A percentile compares a stretch with the other conserved stretches of the same genome.
Conservation (phyloP, 108 stramenopile genomes). For the Nannochloropsis salina region DNA sequence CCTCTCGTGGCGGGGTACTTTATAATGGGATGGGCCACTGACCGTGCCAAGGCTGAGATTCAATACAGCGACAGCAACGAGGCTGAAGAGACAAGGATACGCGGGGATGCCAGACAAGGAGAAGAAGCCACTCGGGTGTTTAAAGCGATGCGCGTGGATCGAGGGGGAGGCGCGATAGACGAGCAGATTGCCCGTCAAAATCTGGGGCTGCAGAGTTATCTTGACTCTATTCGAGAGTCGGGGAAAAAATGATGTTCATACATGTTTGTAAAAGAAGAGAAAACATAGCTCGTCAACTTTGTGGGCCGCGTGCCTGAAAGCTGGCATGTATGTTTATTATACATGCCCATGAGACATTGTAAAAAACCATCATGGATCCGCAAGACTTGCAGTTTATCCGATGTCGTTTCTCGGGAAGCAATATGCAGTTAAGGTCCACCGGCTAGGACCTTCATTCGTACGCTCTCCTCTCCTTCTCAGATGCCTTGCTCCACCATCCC, state of each 20-base stretch:
- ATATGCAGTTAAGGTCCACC: too few relatives aligned
- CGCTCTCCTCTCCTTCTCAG: too few relatives aligned
- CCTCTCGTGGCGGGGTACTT: neutral
- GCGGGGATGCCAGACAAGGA: neutral
- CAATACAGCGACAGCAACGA: conserved; percentile 15
- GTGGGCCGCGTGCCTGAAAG: too few relatives aligned
- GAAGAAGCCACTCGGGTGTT: neutral
- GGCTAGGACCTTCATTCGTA: too few relatives aligned
- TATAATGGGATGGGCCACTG: neutral
- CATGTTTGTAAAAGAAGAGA: too few relatives aligned
- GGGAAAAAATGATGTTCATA: neutral
- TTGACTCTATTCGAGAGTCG: neutral
- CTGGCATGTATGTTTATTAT: too few relatives aligned
- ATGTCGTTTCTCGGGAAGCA: too few relatives aligned
- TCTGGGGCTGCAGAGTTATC: neutral
- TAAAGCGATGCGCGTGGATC: conserved; percentile 1
- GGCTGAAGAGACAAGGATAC: neutral
- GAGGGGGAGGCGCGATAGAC: neutral
- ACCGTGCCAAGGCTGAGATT: conserved; percentile 3
- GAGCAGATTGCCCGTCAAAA: neutral
- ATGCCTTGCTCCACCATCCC: too few relatives aligned
- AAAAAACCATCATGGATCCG: too few relatives aligned
- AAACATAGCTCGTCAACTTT: too few relatives aligned
- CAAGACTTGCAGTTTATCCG: too few relatives aligned
- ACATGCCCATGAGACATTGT: too few relatives aligned